Conservation (phyloP, 1,284 basidiomycete species). For the Tremellales sp. region DNA sequence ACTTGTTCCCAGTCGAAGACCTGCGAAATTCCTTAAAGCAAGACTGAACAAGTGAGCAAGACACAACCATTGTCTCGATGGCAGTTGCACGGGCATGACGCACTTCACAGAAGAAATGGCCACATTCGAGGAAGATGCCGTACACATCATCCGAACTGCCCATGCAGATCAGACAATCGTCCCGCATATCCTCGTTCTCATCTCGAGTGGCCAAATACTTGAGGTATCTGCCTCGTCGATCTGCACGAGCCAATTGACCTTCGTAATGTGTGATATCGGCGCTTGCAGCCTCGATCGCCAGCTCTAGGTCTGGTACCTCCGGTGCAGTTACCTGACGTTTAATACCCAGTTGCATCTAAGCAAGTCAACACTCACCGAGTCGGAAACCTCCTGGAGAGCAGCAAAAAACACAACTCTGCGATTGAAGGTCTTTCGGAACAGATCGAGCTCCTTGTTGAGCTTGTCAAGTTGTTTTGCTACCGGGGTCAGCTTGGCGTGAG, state of each 20-base stretch:
- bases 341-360: neutral
- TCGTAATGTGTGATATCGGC: slow-evolving; percentile 22
- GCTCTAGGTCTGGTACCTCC: slow-evolving; percentile 17
- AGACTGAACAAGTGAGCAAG: slow-evolving; percentile 22
- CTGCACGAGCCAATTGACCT: slow-evolving; percentile 23
- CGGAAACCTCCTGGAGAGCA: slow-evolving; percentile 44
- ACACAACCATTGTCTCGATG: neutral
- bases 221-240: slow-evolving; percentile 35
- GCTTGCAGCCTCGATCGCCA: slow-evolving; percentile 14
- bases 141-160: slow-evolving; percentile 38
- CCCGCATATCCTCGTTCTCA: slow-evolving; percentile 22
- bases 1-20: slow-evolving; percentile 22
- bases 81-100: neutral
- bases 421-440: slow-evolving; percentile 41
- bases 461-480: slow-evolving; percentile 27
- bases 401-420: slow-evolving; percentile 41
- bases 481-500: neutral
- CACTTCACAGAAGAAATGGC: slow-evolving; percentile 42
- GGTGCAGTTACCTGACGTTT: slow-evolving; percentile 18
- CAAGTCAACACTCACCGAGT: slow-evolving; percentile 23
- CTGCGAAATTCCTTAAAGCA: slow-evolving; percentile 36
- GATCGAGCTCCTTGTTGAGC: slow-evolving; percentile 43
- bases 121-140: slow-evolving; percentile 36
- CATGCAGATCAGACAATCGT: slow-evolving; percentile 45
- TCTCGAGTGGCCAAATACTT: slow-evolving; percentile 24